Base-by-base conservation (phyloP, 2,329 filamentous ascomycete species). In the Alternaria ethzedia region DNA sequence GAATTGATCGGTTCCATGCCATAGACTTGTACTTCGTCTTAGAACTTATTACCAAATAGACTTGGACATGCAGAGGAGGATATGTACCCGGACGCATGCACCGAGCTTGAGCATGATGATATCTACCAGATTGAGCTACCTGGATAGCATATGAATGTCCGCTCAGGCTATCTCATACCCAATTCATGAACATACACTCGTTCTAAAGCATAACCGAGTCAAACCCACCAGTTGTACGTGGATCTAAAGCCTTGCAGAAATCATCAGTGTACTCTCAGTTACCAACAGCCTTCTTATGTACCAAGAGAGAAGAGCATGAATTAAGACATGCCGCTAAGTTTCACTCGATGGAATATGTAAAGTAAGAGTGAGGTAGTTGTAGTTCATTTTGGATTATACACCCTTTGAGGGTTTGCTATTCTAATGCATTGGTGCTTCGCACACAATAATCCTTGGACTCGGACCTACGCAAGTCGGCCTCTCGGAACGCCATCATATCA, bases 401-500 rank as follows among this genome's bases (percentile, higher is more conserved):
- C 54, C 43, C 43, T 23, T 36, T 45, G 28, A 47, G 46, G 15
- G 41, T 8, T 54, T 57, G 50, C 28, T 51, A 47, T 41, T 46
- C 28, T 47, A 26, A 12, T 26, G 28, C 13, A n/a, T 17, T 36
- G 15, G 28, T 20, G 15, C 54, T 44, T 30, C 2, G 12, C 15
- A 45, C 55, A 20, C 11, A 17, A n/a, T 32, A 15, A 44, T 49
- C 47, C 4, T 11, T 26, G 7, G 20, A 50, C 54, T 17, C 30
- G 43, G 23, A 11, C 58, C 44, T 12, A 36, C 20, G 23, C 43
- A 41, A 12, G 44, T 13, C 43, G 41, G 52, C 11, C 23, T 17
- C 47, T 59, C n/a, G 20, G 32, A 45, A 54, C 59, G 30, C 59
- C 41, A 10, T 62, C 47, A 54, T 59, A 25, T 46, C 30, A 25